Percentiles rank a stretch among this genome's conserved stretches.
These are phyloP conservation scores for Reticulascus tulasneorum DNA, from an alignment of 2,329 filamentous ascomycete species.

Conservation along the genomic window DNA sequence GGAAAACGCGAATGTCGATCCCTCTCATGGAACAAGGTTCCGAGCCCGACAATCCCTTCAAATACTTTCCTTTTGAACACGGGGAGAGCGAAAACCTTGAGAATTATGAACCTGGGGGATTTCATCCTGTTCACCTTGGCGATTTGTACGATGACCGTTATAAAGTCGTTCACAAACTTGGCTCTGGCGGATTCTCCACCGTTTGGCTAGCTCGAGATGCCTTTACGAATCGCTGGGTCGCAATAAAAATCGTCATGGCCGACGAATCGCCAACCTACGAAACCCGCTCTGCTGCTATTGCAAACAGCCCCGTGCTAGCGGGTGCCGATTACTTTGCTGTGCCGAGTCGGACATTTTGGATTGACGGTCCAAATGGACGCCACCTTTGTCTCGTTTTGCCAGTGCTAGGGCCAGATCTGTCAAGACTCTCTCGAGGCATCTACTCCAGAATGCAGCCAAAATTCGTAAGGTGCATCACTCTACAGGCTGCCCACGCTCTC, in stretches of 20 bases:
- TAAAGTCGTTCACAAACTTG: slow-evolving; percentile 32
- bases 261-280: not conserved
- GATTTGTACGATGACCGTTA: slow-evolving; percentile 25
- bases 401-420: slow-evolving; percentile 8
- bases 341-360: too few species aligned
- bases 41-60: too few species aligned
- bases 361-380: too few species aligned
- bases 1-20: too few species aligned
- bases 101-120: not conserved
- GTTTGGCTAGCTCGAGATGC: slow-evolving; percentile 26
- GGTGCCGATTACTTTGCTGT: too few species aligned
- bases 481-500: slow-evolving; percentile 13
- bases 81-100: too few species aligned
- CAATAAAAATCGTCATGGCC: too few species aligned
- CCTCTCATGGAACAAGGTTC: too few species aligned
- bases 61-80: too few species aligned
- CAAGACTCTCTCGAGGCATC: slow-evolving; percentile 10
- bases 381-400: slow-evolving; percentile 10
- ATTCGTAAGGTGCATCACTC: slow-evolving; percentile 5
- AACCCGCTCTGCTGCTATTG: not conserved
- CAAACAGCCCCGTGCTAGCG: too few species aligned
- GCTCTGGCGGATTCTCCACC: slow-evolving; percentile 26
- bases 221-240: slow-evolving; percentile 5
- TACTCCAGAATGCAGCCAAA: slow-evolving; percentile 12
- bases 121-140: slow-evolving; percentile 1